These are phyloP conservation scores for Debaryomyces singareniensis DNA, from an alignment of 1,139 yeast species.

Conservation along the genomic window DNA sequence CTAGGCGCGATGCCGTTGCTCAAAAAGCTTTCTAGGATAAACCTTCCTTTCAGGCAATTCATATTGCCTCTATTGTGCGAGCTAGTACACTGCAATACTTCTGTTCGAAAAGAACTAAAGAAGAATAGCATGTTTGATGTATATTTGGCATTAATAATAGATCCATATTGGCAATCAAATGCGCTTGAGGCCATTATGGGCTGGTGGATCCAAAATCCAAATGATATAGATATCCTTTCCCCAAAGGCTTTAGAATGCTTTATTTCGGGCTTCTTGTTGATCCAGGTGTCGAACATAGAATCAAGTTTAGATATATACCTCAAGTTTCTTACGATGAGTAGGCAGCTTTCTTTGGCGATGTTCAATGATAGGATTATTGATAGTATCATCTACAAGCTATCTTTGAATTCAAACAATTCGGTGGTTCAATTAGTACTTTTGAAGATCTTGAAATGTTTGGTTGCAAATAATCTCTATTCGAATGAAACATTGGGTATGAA, in stretches of 20 bases:
- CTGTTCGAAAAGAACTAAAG: conserved; percentile 32
- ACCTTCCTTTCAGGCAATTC: conserved; percentile 53
- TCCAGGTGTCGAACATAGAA: conserved; percentile 36
- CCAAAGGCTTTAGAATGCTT: conserved; percentile 26
- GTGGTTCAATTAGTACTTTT: conserved; percentile 33
- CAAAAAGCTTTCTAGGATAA: conserved; percentile 36
- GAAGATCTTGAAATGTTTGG: conserved; percentile 23
- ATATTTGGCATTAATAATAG: conserved; percentile 43
- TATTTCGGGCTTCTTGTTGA: conserved; percentile 32
- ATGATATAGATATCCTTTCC: conserved; percentile 17
- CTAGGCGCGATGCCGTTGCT: conserved; percentile 51
- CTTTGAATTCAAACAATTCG: conserved; percentile 22
- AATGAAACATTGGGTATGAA: neutral
- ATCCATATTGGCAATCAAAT: conserved; percentile 67
- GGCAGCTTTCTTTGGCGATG: conserved; percentile 17
- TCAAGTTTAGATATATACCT: conserved; percentile 34
- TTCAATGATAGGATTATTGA: conserved; percentile 20
- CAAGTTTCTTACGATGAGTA: conserved; percentile 22
- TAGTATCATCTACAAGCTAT: conserved; percentile 23
- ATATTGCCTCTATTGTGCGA: conserved; percentile 61
- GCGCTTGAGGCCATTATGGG: conserved; percentile 52
- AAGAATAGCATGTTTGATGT: conserved; percentile 37
- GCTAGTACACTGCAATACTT: conserved; percentile 44
- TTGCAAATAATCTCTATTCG: conserved; percentile 6
- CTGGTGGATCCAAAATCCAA: conserved; percentile 30